Conservation (phyloP, 192 early-diverging fungal species). For the Backusella tuberculispora region DNA sequence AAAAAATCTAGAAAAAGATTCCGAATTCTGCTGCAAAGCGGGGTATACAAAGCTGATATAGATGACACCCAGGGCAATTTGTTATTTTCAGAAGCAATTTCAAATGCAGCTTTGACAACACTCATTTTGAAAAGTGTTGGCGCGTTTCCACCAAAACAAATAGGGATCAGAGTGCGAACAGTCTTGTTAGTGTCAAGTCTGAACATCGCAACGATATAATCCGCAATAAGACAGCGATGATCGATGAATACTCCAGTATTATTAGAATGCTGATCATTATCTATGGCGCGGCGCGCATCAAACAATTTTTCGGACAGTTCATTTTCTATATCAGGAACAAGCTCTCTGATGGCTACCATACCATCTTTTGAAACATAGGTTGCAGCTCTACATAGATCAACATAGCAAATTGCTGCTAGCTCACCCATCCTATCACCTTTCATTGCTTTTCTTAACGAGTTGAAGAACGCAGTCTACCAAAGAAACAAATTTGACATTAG, state of each 20-base stretch:
- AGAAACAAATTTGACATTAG: not conserved
- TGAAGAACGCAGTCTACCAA: constrained; percentile 53
- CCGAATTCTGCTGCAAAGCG: constrained; percentile 62
- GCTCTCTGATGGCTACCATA: constrained; percentile 55
- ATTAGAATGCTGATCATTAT: constrained; percentile 25
- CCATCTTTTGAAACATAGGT: constrained; percentile 67
- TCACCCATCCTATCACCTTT: constrained; percentile 60
- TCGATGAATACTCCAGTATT: constrained; percentile 63
- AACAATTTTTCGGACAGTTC: constrained; percentile 76
- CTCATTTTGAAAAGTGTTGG: constrained; percentile 79
- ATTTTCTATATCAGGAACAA: constrained; percentile 72
- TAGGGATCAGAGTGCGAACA: constrained; percentile 68
- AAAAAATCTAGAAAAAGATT: constrained; percentile 64
- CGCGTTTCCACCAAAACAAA: constrained; percentile 64
- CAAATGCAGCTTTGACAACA: constrained; percentile 71
- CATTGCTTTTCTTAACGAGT: constrained; percentile 55
- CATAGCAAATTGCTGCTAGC: constrained; percentile 68
- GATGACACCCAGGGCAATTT: constrained; percentile 69
- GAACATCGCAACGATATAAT: constrained; percentile 72
- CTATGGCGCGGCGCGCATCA: constrained; percentile 45
- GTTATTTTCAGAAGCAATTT: constrained; percentile 64
- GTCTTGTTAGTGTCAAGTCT: constrained; percentile 74
- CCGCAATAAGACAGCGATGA: constrained; percentile 67
- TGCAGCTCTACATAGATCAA: constrained; percentile 71
- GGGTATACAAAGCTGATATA: constrained; percentile 54